Evolutionary conservation across 441 rosid genomes (phyloP).

Genomic region (Adansonia grandidieri): DNA sequence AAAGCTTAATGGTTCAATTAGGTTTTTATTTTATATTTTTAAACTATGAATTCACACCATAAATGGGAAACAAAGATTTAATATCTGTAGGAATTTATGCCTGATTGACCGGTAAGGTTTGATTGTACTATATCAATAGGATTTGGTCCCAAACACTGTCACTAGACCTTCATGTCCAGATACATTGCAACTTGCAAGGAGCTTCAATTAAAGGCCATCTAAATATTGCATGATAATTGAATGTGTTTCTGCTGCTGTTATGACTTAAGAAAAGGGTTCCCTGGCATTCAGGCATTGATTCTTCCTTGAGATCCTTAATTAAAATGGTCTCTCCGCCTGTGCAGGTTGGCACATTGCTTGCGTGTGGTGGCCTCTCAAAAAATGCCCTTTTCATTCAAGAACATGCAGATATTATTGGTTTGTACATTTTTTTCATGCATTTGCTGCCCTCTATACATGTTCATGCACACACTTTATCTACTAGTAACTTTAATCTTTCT

Average conservation of each 20-base stretch:
- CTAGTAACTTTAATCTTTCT: conserved; percentile 2
- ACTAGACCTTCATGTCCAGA: background rate
- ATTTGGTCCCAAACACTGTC: background rate
- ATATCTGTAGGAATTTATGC: background rate
- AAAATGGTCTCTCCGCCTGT: conserved; percentile 25
- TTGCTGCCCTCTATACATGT: background rate
- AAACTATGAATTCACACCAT: background rate
- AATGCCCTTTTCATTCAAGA: conserved; percentile 80
- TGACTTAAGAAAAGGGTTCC: conserved; percentile 1
- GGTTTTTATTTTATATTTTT: background rate
- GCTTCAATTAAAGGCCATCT: background rate
- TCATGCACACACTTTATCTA: background rate
- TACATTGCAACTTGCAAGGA: background rate
- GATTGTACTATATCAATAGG: background rate
- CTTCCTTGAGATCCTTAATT: conserved; percentile 16
- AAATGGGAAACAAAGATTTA: background rate
- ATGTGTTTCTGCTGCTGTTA: conserved; percentile 17
- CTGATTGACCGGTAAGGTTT: background rate
- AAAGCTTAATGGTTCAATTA: background rate
- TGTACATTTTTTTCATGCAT: conserved; percentile 18
- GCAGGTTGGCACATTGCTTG: conserved; percentile 84
- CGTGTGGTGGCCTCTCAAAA: conserved; percentile 92
- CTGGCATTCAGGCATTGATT: conserved; percentile 1
- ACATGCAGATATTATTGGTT: conserved; percentile 87
- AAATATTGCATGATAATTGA: background rate